Percentiles rank a stretch among this genome's conserved stretches.
These are phyloP conservation scores for Ophiostoma piceae DNA, from an alignment of 2,329 filamentous ascomycete species.

Conservation along the genomic window DNA sequence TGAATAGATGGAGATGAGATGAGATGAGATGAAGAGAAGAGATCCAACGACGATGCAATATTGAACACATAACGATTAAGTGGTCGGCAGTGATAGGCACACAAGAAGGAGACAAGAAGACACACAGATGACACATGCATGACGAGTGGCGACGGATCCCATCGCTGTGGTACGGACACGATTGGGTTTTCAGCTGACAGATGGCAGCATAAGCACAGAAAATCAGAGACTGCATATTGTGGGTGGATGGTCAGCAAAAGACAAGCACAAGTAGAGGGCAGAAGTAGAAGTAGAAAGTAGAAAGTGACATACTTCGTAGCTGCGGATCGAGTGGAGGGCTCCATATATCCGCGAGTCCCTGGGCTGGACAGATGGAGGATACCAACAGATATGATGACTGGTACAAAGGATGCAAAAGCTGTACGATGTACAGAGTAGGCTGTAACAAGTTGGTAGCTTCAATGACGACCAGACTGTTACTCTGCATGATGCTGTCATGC, in stretches of 20 bases:
- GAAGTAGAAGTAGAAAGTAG: too few species aligned
- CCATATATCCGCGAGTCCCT: too few species aligned
- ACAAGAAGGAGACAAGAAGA: neutral
- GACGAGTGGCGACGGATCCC: neutral
- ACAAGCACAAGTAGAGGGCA: too few species aligned
- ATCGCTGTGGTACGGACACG: neutral
- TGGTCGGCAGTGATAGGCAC: neutral
- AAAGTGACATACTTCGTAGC: too few species aligned
- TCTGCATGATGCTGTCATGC: neutral
- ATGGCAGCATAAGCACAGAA: neutral
- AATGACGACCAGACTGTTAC: too few species aligned
- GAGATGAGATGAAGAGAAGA: neutral
- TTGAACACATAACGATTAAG: neutral
- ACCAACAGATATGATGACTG: too few species aligned
- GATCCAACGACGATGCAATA: neutral
- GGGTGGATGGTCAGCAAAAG: too few species aligned
- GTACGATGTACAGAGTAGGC: too few species aligned
- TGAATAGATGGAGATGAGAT: neutral
- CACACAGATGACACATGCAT: neutral
- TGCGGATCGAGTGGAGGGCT: too few species aligned
- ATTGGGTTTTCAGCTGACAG: conserved; percentile 1
- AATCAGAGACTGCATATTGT: neutral
- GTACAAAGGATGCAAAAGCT: too few species aligned
- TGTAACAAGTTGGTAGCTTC: too few species aligned
- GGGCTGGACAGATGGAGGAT: too few species aligned